These are phyloP conservation scores for Suillus variegatus DNA, from an alignment of 768 basidiomycete species.

Conservation along the genomic window DNA sequence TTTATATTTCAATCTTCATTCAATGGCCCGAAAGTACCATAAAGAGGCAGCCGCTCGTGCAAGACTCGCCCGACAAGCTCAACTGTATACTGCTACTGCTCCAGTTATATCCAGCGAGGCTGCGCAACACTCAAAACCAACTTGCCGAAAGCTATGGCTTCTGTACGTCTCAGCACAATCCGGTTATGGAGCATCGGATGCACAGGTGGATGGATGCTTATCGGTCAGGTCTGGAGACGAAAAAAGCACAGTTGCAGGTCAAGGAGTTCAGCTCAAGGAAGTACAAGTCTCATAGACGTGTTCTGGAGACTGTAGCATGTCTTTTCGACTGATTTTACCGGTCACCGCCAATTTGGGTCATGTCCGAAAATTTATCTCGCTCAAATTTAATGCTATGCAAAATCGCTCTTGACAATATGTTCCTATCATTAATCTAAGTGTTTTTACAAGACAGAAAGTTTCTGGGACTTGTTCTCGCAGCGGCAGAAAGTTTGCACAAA, in stretches of 20 bases:
- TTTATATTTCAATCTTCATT: not conserved
- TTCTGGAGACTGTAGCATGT: conserved; percentile 5
- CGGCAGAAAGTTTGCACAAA: too few relatives aligned
- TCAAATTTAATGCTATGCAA: conserved; percentile 16
- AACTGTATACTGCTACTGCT: not conserved
- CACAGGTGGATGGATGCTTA: too few relatives aligned
- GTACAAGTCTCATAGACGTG: conserved; percentile 12
- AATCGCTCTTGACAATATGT: conserved; percentile 16
- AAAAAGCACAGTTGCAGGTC: too few relatives aligned
- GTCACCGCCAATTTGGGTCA: conserved; percentile 11
- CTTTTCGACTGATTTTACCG: conserved; percentile 7
- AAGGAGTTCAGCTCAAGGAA: too few relatives aligned
- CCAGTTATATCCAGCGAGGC: too few relatives aligned
- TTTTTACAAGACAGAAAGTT: conserved; percentile 15
- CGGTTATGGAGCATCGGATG: too few relatives aligned
- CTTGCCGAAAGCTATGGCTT: too few relatives aligned
- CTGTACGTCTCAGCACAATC: too few relatives aligned
- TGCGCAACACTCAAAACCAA: too few relatives aligned
- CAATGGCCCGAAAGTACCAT: not conserved
- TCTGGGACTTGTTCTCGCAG: conserved; percentile 1
- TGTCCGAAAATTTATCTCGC: conserved; percentile 8
- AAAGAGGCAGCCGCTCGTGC: not conserved
- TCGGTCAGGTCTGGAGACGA: too few relatives aligned
- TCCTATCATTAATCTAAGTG: conserved; percentile 10
- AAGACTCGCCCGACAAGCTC: not conserved